Evolutionary conservation across 768 basidiomycete species (phyloP).

Genomic region (Fomitopsis serialis): DNA sequence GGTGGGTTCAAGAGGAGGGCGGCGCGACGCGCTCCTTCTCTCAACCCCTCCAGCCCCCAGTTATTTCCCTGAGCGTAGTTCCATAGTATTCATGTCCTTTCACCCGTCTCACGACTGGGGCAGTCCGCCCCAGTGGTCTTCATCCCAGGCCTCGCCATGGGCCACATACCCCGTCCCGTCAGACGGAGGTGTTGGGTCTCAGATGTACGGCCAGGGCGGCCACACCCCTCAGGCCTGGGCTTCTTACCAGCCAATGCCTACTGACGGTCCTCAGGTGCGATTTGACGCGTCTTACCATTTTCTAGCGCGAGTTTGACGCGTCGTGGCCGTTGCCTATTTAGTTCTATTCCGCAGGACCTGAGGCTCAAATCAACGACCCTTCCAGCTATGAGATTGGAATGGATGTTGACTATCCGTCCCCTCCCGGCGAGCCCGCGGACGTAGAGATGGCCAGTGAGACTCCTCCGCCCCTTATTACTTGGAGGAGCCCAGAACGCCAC

Average conservation of each 20-base stretch:
- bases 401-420: background rate
- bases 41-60: background rate
- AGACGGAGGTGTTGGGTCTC: background rate
- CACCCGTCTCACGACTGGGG: too few relatives aligned
- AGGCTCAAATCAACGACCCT: background rate
- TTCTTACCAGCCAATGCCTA: background rate
- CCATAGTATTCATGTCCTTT: too few relatives aligned
- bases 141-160: background rate
- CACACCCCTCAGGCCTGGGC: background rate
- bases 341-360: background rate
- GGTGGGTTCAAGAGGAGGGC: background rate
- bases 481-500: too few relatives aligned
- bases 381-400: background rate
- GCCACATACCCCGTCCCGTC: background rate
- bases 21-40: background rate
- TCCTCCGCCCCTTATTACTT: too few relatives aligned
- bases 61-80: too few relatives aligned
- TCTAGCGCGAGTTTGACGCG: background rate
- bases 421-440: background rate
- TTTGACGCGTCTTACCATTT: background rate
- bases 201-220: background rate
- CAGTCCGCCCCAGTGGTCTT: too few relatives aligned
- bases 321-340: background rate
- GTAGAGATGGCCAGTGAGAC: background rate
- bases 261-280: background rate